Evolutionary conservation across 225 moss, liverwort and hornwort genomes (phyloP).

Genomic region (Polytrichum commune): DNA sequence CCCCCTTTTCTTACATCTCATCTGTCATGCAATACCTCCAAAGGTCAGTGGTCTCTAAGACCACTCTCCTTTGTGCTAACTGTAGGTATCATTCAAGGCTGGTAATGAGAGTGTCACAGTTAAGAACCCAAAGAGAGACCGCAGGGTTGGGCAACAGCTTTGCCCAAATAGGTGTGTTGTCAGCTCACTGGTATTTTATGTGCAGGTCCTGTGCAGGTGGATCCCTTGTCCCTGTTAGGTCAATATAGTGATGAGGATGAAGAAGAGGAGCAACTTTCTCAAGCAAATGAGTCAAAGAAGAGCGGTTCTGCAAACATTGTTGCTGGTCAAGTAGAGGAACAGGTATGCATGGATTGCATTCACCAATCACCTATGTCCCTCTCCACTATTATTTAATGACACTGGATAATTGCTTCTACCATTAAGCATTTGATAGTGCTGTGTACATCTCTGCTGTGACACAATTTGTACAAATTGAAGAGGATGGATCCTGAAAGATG

Average conservation of each 20-base stretch:
- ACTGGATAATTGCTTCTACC: too few relatives aligned
- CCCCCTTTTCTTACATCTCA: constrained; percentile 58
- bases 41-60: constrained; percentile 38
- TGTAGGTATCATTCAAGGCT: constrained; percentile 39
- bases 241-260: constrained; percentile 71
- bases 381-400: too few relatives aligned
- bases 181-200: constrained; percentile 32
- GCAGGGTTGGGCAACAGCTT: constrained; percentile 33
- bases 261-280: constrained; percentile 29
- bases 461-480: too few relatives aligned
- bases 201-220: constrained; percentile 64
- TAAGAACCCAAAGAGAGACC: constrained; percentile 33
- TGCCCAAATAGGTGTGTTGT: constrained; percentile 25
- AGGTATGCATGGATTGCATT: constrained; percentile 26
- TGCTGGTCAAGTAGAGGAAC: constrained; percentile 48
- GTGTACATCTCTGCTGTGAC: too few relatives aligned
- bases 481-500: too few relatives aligned
- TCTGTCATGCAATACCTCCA: constrained; percentile 58
- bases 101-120: constrained; percentile 37
- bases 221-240: constrained; percentile 56
- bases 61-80: constrained; percentile 70
- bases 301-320: constrained; percentile 25
- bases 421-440: too few relatives aligned
- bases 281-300: constrained; percentile 34
- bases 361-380: too few relatives aligned